Base-by-base conservation (phyloP, 2,329 filamentous ascomycete genomes). In the Ophiostoma pallidulum region DNA sequence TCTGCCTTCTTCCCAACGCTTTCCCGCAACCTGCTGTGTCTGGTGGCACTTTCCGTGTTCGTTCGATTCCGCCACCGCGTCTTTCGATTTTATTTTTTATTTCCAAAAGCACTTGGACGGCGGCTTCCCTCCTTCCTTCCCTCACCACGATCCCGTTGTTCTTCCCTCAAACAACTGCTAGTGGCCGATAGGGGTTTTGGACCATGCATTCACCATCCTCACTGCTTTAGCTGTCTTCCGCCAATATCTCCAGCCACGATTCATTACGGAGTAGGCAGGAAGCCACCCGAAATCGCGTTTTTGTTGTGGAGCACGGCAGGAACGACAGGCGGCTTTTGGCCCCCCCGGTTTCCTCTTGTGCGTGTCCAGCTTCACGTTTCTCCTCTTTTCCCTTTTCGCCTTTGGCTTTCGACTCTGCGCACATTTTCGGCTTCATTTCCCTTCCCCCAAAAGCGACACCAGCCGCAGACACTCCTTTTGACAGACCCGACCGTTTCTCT, bases 271-370 rank as follows among this genome's bases (percentile, higher is more conserved):
- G 36, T 29, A 46, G 43, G 43, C 43, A 46, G 43, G 26, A 20
- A 46, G 5, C 36, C 42, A 46, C 8, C 36, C 42, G 35, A 40
- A 32, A 40, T 46, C 43, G 43, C 43, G 43, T 46, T 33, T 35
- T 46, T 35, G 43, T 46, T 33, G 43, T 46, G 43, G 43, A 46
- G 43, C 35, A 46, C n/a, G n/a, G n/a, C n/a, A n/a, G n/a, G n/a
- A n/a, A n/a, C n/a, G n/a, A n/a, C n/a, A n/a, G n/a, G n/a, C n/a
- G n/a, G n/a, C n/a, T n/a, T n/a, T n/a, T n/a, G n/a, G n/a, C 32
- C n/a, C 16, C 40, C 40, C 31, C 19, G 41, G 31, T 31, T 29
- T 43, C 24, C n/a, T n/a, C n/a, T n/a, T n/a, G n/a, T 43, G 41
- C 14, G 31, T 46, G 38, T 39, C 32, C 43, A 46, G 38, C 42